Evolutionary conservation across 805 yeast genomes (phyloP).

Genomic region (Jamesozyma hellenica): DNA sequence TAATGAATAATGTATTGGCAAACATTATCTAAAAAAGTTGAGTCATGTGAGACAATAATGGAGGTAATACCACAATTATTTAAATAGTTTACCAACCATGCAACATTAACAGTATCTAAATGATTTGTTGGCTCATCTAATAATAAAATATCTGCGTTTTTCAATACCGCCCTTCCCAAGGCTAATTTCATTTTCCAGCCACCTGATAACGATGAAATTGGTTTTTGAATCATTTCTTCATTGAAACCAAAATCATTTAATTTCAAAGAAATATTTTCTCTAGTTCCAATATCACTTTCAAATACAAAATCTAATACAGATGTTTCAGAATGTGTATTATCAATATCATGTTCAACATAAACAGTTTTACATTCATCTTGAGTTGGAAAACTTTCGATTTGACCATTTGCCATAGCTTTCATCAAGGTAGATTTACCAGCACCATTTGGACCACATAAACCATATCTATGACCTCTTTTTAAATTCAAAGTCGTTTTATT

Average conservation of each 20-base stretch:
- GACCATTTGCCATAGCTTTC: constrained; percentile 90
- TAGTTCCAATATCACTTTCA: constrained; percentile 55
- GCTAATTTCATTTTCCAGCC: constrained; percentile 99
- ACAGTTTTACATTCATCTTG: constrained; percentile 96
- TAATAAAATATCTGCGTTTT: constrained; percentile 74
- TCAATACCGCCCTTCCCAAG: constrained; percentile 92
- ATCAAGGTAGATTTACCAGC: constrained; percentile 27
- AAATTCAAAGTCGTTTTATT: constrained; percentile 97
- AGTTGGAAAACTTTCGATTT: constrained; percentile 97
- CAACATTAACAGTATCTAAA: constrained; percentile 96
- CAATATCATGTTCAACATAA: constrained; percentile 97
- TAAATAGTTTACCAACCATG: constrained; percentile 97
- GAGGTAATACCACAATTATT: constrained; percentile 94
- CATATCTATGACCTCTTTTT: constrained; percentile 96
- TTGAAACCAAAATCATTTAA: constrained; percentile 81
- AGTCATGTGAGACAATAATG: constrained; percentile 94
- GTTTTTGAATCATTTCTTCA: constrained; percentile 79
- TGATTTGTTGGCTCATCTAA: constrained; percentile 75
- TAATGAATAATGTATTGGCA: constrained; percentile 95
- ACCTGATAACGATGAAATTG: constrained; percentile 91
- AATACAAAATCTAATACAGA: constrained; percentile 80
- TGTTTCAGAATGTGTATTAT: constrained; percentile 89
- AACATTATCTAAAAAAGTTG: constrained; percentile 94
- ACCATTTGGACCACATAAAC: constrained; percentile 49
- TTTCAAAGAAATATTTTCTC: constrained; percentile 55